These are phyloP conservation scores for Blastobotrys indianensis DNA, from an alignment of 1,139 yeast species.

Conservation along the genomic window DNA sequence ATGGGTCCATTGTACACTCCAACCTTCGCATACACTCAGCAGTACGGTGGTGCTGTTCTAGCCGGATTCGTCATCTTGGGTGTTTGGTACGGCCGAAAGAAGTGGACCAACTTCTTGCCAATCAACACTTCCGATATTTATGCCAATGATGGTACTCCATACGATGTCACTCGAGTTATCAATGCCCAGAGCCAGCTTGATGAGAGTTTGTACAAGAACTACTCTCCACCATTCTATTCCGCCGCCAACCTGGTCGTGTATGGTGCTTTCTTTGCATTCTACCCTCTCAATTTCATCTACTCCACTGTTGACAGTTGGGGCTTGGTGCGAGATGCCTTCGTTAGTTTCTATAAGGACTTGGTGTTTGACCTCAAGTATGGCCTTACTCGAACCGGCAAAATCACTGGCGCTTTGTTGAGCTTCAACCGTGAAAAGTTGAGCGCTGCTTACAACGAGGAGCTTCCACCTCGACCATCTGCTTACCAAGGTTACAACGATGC, in stretches of 20 bases:
- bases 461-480: conserved; percentile 20
- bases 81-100: conserved; percentile 45
- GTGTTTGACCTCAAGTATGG: background rate
- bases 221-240: conserved; percentile 51
- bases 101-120: conserved; percentile 49
- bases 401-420: background rate
- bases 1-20: conserved; percentile 36
- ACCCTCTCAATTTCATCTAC: conserved; percentile 52
- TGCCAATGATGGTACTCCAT: conserved; percentile 43
- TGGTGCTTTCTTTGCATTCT: conserved; percentile 49
- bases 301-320: conserved; percentile 27
- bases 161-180: conserved; percentile 40
- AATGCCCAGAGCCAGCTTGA: conserved; percentile 33
- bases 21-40: conserved; percentile 39
- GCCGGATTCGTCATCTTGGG: conserved; percentile 38
- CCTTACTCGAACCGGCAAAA: no score
- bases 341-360: background rate
- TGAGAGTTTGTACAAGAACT: conserved; percentile 28
- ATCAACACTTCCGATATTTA: conserved; percentile 45
- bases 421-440: background rate
- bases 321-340: conserved; percentile 13
- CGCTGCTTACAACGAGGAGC: conserved; percentile 10
- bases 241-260: conserved; percentile 53
- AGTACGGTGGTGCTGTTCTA: conserved; percentile 43
- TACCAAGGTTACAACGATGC: conserved; percentile 44